phyloP scores from a whole-genome alignment of 352 stramenopile species.

The Phytophthora foliorum region DNA sequence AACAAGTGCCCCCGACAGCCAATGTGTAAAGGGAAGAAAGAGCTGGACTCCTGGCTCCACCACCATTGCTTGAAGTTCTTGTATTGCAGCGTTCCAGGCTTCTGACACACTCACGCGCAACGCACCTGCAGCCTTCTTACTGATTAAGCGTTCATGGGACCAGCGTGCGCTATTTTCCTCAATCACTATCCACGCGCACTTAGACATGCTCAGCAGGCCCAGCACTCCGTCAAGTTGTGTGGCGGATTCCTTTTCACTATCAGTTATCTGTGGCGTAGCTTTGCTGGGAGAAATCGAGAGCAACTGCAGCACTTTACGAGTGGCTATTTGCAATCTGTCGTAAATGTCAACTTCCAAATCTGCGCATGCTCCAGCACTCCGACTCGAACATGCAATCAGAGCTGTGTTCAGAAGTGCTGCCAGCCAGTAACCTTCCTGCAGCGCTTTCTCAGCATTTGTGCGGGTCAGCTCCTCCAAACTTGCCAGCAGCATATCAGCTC shows the following conservation, averaged over 20 bases:
- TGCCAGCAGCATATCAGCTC: conserved; percentile 27
- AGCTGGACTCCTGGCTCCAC: conserved; percentile 28
- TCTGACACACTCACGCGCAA: conserved; percentile 22
- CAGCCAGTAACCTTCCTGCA: conserved; percentile 49
- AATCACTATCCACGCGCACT: conserved; percentile 22
- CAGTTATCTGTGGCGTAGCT: neutral
- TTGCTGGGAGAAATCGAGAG: conserved; percentile 10
- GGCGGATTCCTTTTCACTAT: neutral
- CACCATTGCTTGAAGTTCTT: neutral
- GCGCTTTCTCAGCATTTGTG: conserved; percentile 8
- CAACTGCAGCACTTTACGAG: conserved; percentile 24
- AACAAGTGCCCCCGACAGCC: conserved; percentile 39
- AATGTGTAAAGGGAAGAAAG: conserved; percentile 43
- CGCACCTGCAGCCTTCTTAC: conserved; percentile 1
- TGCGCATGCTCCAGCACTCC: conserved; percentile 19
- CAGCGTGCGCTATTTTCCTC: conserved; percentile 13
- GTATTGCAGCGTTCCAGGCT: conserved; percentile 12
- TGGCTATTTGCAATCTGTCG: conserved; percentile 18
- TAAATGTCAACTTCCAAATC: conserved; percentile 2
- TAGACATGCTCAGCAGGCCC: conserved; percentile 16
- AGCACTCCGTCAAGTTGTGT: conserved; percentile 17
- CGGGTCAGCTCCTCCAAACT: conserved; percentile 25
- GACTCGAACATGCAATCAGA: conserved; percentile 39
- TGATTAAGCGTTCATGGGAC: conserved; percentile 19
- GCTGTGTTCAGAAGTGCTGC: conserved; percentile 51